Evolutionary conservation across 2,329 filamentous ascomycete genomes (phyloP), one percentile per base, ranked within the genome.

Genomic region (Penicillium paneum): DNA sequence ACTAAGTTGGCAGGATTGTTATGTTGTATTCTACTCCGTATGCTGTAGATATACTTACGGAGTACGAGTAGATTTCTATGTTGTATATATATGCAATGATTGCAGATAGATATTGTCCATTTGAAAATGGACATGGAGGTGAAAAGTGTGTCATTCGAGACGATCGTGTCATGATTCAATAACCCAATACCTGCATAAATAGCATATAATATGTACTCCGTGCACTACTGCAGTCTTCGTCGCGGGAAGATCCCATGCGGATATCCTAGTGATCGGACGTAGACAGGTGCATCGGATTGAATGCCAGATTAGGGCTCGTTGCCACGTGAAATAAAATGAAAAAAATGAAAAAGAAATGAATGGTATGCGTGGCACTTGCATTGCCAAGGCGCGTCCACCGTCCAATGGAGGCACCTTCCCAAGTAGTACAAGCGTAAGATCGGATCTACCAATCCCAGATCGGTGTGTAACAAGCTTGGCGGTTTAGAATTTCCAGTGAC

Each of bases 231-330:
- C 49, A 52, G 35, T 41, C 19, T 28, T n/a, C 8, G 48, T 45
- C 19, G 49, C 49, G 41, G 43, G 50, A 53, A 47, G 50, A 53
- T 53, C 50, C 44, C 21, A 52, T 52, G 49, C 35, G 42, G n/a
- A 50, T 34, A 49, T 47, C 36, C 28, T 34, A 21, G 40, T 44
- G 40, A 49, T 49, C 51, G 17, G 45, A 48, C 19, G 26, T 28
- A 52, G 49, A 45, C 31, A 41, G 38, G 46, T 54, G 65, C 59
- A 64, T 68, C 66, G 66, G 66, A 60, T 61, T 63, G 60, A 50
- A 55, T 67, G 61, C 66, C 65, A 64, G 62, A 68, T 61, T 64
- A 40, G 52, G 46, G 39, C 40, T 50, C 15, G 19, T n/a, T 54
- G 52, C 52, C 52, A 54, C 52, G 52, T 54, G 52, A 54, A 50